phyloP scores from a whole-genome alignment of 2,329 filamentous ascomycete genomes.

The Penicillium sp. region DNA sequence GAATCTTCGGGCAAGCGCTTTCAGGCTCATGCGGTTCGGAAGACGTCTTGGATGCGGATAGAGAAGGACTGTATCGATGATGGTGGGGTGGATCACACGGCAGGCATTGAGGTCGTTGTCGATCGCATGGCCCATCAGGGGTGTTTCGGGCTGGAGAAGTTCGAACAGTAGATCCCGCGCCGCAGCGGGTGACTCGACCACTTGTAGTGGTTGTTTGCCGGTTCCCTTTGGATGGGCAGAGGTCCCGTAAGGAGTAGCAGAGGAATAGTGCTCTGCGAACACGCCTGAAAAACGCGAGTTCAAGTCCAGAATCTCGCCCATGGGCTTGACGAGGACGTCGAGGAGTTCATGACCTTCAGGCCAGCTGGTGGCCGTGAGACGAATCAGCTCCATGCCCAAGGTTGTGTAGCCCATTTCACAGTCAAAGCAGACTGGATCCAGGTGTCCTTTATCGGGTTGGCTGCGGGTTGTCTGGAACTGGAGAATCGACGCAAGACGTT shows the following conservation, averaged over 20 bases:
- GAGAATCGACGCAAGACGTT: conserved; percentile 71
- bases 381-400: conserved; percentile 81
- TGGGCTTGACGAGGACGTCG: conserved; percentile 79
- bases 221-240: conserved; percentile 24
- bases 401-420: conserved; percentile 98
- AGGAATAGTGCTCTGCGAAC: conserved; percentile 69
- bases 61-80: conserved; percentile 82
- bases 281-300: conserved; percentile 93
- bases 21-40: conserved; percentile 75
- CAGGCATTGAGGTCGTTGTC: conserved; percentile 91
- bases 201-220: conserved; percentile 55
- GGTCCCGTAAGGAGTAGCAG: conserved; percentile 59
- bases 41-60: conserved; percentile 70
- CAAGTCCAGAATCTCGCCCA: conserved; percentile 81
- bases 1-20: conserved; percentile 66
- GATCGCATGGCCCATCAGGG: conserved; percentile 86
- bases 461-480: conserved; percentile 76
- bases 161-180: conserved; percentile 77
- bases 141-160: conserved; percentile 71
- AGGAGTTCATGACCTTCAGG: conserved; percentile 71
- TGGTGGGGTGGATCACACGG: conserved; percentile 77
- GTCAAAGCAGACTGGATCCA: conserved; percentile 72
- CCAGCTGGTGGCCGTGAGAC: conserved; percentile 86
- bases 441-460: conserved; percentile 30
- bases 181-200: conserved; percentile 70